Conservation (phyloP, 208 protist genomes). For the Leishmania arabica region DNA sequence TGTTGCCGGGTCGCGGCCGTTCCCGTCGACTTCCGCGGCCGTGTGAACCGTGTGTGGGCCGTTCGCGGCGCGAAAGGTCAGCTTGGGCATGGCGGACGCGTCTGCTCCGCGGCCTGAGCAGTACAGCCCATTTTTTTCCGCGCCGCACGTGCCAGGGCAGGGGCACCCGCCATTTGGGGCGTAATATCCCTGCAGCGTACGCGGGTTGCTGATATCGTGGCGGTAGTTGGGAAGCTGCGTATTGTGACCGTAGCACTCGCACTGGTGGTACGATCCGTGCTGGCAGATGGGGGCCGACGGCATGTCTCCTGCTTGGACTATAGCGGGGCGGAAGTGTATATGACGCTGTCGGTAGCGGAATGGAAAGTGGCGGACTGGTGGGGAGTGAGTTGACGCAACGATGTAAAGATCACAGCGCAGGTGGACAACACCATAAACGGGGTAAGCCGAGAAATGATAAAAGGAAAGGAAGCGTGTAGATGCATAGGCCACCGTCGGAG, state of each 20-base stretch:
- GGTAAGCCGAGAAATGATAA: neutral
- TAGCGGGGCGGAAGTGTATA: neutral
- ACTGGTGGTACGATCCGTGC: constrained; percentile 53
- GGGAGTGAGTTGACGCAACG: neutral
- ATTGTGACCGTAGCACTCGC: constrained; percentile 66
- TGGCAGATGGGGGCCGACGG: neutral
- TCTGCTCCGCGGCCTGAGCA: constrained; percentile 8
- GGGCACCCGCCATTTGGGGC: constrained; percentile 58
- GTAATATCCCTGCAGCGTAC: constrained; percentile 73
- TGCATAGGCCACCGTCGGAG: neutral
- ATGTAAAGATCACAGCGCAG: constrained; percentile 8
- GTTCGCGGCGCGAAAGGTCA: constrained; percentile 43
- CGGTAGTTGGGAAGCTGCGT: constrained; percentile 63
- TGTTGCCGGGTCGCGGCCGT: constrained; percentile 35
- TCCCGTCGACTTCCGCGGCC: constrained; percentile 10
- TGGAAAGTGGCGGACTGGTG: neutral
- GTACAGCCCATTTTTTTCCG: constrained; percentile 21
- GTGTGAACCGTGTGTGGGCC: constrained; percentile 43
- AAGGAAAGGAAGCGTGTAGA: neutral
- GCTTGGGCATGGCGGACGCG: constrained; percentile 13
- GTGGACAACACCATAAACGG: neutral
- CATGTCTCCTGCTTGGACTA: constrained; percentile 5
- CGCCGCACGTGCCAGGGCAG: constrained; percentile 38
- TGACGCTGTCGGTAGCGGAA: neutral
- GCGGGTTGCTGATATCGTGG: constrained; percentile 55